Evolutionary conservation across 179 eudicot genomes (phyloP), one percentile per base, ranked within the genome.

Genomic region (Spinacia oleracea): DNA sequence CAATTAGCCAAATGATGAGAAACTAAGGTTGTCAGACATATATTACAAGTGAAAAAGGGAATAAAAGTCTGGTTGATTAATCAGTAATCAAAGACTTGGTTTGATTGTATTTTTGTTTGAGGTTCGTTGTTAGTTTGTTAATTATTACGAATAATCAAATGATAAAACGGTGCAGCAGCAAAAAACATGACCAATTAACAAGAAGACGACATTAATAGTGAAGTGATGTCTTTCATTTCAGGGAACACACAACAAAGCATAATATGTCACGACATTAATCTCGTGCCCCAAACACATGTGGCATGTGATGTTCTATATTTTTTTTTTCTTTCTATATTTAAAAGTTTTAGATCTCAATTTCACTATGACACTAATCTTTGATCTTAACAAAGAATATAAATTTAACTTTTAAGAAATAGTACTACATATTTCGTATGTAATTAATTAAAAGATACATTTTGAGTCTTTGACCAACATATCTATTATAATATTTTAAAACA

Each of bases 251-350:
- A 71, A 27, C 74, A 48, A 48, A 48, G 59, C 74, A 71, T 6
- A 12, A 15, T 25, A 27, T 71, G 74, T 71, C 40, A 27, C 59
- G 29, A 56, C 74, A 71, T 71, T 46, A 27, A 45, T 43, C 73
- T 70, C 51, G 55, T 70, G 55, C 55, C n/a, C 55, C n/a, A 46
- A 71, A 48, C 74, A 46, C 74, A 71, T 48, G 74, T 71, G 58
- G 58, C 74, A 71, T 48, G 74, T 71, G 74, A 71, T 48, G 32
- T 40, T n/a, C 72, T 6, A 34, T 23, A 4, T 35, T 4, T 34
- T 16, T 65, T 59, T 59, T 59, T 59, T 1, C 0, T 59, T 11
- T 56, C 27, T 55, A 5, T 55, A 6, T 55, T 20, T 18, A 20
- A 10, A 23, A 23, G 63, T 16, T 58, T 23, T 58, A 58, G 15